Base-by-base conservation (phyloP, 768 basidiomycete species). In the Pisolithus microcarpus region DNA sequence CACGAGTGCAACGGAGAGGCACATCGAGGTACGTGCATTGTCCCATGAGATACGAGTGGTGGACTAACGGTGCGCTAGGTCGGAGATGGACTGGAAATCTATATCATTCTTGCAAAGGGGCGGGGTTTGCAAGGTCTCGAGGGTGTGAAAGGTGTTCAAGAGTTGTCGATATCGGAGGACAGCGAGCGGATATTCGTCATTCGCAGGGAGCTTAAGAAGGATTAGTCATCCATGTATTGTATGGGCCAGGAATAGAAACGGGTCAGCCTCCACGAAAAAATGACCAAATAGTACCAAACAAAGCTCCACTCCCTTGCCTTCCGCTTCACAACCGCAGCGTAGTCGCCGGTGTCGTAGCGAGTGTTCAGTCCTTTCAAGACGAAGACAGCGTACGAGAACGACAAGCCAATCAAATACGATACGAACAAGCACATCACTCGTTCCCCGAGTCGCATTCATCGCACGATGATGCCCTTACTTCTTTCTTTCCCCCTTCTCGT, bases 1-100 rank as follows among this genome's bases (percentile, higher is more conserved):
- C 70, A 95, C 94, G 24, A 82, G 90, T 57, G 96, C 96, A 24
- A 98, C 96, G 13, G 96, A 99, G 72, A 83, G 96, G 57, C 95
- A 98, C 70, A 98, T 98, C 64, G 94, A 98, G 81, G 89, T 89
- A 54, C 54, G 75, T 61, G 24, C 50, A 10, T 30, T 46, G 31
- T 11, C n/a, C 43, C 5, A 38, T 54, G 39, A 49, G 30, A 9
- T 7, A 26, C 9, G 9, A 10, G 8, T 9, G n/a, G n/a, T n/a
- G 37, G 51, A 8, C 58, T 23, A 37, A 46, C 43, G 30, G 50
- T 43, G 38, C 23, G 31, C 38, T 58, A 91, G 88, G 94, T 99
- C 56, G 95, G 95, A 40, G 95, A 98, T 66, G 91, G 91, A 4
- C 78, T 98, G 34, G 93, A 98, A 65, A 88, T 95, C 55, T 95